These are phyloP conservation scores for Phaeotremella skinneri DNA, from an alignment of 768 basidiomycete genomes.

Conservation along the genomic window DNA sequence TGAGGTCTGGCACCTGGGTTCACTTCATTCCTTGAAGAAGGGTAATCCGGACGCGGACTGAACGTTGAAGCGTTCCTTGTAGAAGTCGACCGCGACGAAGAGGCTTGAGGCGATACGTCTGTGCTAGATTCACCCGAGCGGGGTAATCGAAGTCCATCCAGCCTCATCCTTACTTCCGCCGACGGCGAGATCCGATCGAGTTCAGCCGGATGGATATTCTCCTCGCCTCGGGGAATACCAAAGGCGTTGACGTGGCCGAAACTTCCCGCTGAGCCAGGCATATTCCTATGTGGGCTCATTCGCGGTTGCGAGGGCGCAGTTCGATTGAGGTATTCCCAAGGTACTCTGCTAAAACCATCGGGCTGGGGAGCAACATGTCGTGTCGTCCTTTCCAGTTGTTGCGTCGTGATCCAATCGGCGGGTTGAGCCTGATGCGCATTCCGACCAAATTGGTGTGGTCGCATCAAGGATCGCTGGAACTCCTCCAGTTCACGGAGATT, in stretches of 20 bases:
- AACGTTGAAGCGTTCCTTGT: background rate
- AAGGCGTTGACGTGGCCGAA: too few relatives aligned
- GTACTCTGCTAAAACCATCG: too few relatives aligned
- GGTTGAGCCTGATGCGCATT: constrained; percentile 18
- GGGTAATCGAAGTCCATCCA: background rate
- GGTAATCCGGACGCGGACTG: background rate
- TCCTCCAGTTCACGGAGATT: background rate
- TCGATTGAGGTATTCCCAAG: too few relatives aligned
- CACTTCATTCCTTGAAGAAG: background rate
- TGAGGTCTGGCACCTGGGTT: background rate
- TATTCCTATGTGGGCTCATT: too few relatives aligned
- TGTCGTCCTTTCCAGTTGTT: too few relatives aligned
- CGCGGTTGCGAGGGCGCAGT: too few relatives aligned
- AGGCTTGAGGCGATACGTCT: too few relatives aligned
- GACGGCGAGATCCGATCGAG: background rate
- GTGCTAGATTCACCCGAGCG: background rate
- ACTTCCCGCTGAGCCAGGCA: too few relatives aligned
- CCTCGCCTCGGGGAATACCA: too few relatives aligned
- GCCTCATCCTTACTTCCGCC: background rate
- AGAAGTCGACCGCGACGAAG: too few relatives aligned
- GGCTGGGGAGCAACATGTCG: too few relatives aligned
- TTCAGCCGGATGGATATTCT: background rate
- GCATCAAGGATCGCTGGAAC: background rate
- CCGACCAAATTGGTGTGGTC: background rate
- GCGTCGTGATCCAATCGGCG: too few relatives aligned